A percentile compares a stretch with the other conserved stretches of the same genome.
Evolutionary conservation across 805 yeast species (phyloP).

Genomic region (Yarrowia sp.): DNA sequence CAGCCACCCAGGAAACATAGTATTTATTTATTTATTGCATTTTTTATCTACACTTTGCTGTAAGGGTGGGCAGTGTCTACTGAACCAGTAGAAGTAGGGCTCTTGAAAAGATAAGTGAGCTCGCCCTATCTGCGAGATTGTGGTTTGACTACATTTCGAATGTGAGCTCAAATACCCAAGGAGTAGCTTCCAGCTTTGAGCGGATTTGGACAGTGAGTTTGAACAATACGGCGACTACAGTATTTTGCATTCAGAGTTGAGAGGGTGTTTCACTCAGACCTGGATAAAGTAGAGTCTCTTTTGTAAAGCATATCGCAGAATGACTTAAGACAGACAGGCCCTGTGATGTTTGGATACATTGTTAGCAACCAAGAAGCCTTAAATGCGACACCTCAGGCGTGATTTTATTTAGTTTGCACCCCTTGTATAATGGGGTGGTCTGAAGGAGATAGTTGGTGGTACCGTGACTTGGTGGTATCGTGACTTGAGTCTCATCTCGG

Average conservation of each 20-base stretch:
- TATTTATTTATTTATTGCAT: constrained; percentile 22
- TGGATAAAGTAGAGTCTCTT: not conserved
- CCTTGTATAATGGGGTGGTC: not conserved
- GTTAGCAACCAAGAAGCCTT: not conserved
- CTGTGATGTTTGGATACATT: not conserved
- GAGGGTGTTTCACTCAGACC: not conserved
- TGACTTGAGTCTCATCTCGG: not conserved
- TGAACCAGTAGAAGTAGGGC: no score
- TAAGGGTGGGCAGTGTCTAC: no score
- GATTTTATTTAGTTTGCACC: not conserved
- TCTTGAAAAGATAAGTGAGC: no score
- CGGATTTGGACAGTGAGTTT: no score
- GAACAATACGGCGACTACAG: no score
- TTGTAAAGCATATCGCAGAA: not conserved
- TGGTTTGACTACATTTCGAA: not conserved
- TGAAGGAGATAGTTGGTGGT: not conserved
- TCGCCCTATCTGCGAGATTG: not conserved
- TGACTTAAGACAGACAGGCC: not conserved
- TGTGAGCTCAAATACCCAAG: no score
- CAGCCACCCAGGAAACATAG: constrained; percentile 1
- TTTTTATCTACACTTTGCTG: constrained; percentile 18
- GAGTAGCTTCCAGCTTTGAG: no score
- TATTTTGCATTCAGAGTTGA: not conserved
- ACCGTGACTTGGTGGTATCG: not conserved
- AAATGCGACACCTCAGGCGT: not conserved